Evolutionary conservation across 164 flowering plant genomes (phyloP), one percentile per base, ranked within the genome.

Genomic region (Taxillus chinensis): DNA sequence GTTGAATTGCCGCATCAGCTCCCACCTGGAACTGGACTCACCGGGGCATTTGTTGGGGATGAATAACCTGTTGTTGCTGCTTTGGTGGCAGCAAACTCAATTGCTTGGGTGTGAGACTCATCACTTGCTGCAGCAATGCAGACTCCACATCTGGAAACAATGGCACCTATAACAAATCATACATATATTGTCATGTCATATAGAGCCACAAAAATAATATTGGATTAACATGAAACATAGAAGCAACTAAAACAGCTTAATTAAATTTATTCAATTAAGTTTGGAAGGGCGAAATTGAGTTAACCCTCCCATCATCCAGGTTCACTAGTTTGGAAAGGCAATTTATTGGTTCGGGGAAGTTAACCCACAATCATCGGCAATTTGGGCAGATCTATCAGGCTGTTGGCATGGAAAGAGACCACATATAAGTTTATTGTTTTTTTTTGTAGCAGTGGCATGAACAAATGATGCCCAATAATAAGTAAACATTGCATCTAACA

Each of bases 41-140:
- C 54, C 79, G 76, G 41, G 87, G 89, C 77, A 82, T 83, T 72
- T 85, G 80, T 62, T 90, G 97, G 41, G 90, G 96, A 62, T 88
- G 87, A 78, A 93, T 73, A 51, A 93, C 97, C 71, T 93, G 88
- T 63, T 85, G 92, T 57, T 74, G 84, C 71, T 90, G 99, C 41
- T 90, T 97, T 4, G 86, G 92, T n/a, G 99, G 78, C 70, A 93
- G 76, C 2, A 86, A 82, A 74, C 82, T 90, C 75, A 93, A 67
- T 69, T 93, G 97, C 75, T 93, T 97, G 4, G 96, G 79, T 27
- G 96, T 90, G 17, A 93, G 82, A 65, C 60, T 86, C 81, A 87
- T 66, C 62, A 93, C 91, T 81, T 93, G 99, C 74, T 90, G 87
- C 62, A 93, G 73, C 62, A 93, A 63, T 27, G 81, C 84, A 2